These are phyloP conservation scores for Elsinoe perseae DNA, from an alignment of 2,329 filamentous ascomycete genomes.

Conservation along the genomic window DNA sequence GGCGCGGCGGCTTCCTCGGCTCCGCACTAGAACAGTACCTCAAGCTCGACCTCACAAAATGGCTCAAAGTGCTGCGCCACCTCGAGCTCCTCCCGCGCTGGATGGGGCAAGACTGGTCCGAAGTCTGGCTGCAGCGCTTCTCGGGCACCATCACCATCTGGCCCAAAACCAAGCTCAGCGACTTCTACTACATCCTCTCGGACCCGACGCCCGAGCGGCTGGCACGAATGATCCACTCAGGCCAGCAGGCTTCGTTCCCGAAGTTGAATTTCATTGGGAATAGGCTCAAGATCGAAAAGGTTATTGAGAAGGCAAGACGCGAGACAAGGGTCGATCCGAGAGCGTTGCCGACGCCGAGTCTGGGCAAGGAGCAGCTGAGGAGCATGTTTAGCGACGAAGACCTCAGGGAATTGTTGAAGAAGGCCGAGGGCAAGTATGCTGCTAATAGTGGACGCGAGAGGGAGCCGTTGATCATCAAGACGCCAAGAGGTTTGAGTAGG, in stretches of 20 bases:
- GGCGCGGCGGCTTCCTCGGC: constrained; percentile 91
- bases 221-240: constrained; percentile 81
- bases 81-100: constrained; percentile 85
- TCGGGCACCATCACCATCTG: constrained; percentile 93
- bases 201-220: constrained; percentile 71
- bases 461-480: constrained; percentile 20
- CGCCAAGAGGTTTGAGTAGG: not conserved
- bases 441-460: constrained; percentile 7
- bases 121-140: constrained; percentile 93
- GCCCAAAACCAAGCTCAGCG: constrained; percentile 70
- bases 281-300: constrained; percentile 70
- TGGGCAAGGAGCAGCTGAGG: constrained; percentile 20
- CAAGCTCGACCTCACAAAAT: constrained; percentile 94
- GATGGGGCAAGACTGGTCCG: constrained; percentile 90
- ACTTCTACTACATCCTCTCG: constrained; percentile 78
- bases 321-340: constrained; percentile 31
- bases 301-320: constrained; percentile 52
- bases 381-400: constrained; percentile 42
- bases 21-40: constrained; percentile 89
- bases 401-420: constrained; percentile 34
- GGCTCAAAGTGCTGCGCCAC: constrained; percentile 89
- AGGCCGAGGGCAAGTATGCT: constrained; percentile 28
- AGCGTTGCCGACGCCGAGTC: constrained; percentile 26
- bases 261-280: constrained; percentile 89
- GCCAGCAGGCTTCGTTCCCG: constrained; percentile 81